Percentiles rank a stretch among this genome's conserved stretches.
Evolutionary conservation across 2,329 filamentous ascomycete genomes (phyloP).

Genomic region (Aspergillus eucalypticola): DNA sequence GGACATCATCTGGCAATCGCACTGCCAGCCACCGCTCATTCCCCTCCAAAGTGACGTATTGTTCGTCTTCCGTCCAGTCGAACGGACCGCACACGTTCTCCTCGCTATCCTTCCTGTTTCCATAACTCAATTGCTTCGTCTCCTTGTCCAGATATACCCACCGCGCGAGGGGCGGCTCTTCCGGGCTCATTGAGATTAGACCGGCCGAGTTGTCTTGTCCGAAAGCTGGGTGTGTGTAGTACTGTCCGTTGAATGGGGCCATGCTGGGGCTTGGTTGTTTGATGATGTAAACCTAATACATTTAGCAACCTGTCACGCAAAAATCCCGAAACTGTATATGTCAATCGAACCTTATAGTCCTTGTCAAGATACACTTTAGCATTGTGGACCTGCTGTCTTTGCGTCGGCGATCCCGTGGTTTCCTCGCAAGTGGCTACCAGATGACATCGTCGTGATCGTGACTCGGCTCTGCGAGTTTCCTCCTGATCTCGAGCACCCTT

Average conservation of each 20-base stretch:
- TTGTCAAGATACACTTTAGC: not conserved
- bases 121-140: not conserved
- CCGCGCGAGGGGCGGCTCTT: not conserved
- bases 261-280: not conserved
- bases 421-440: not conserved
- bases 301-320: not conserved
- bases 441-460: not conserved
- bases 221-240: constrained; percentile 1
- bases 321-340: not conserved
- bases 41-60: not conserved
- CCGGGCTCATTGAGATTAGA: not conserved
- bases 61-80: not conserved
- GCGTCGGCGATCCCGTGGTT: not conserved
- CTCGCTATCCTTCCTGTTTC: not conserved
- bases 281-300: not conserved
- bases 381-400: not conserved
- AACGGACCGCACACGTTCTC: constrained; percentile 3
- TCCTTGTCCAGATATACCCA: constrained; percentile 5
- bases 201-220: not conserved
- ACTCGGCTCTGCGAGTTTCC: not conserved
- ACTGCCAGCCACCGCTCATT: constrained; percentile 7
- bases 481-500: not conserved
- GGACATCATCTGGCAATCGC: not conserved
- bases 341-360: not conserved
- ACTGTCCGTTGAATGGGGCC: constrained; percentile 4